Conservation (phyloP, 2,329 filamentous ascomycete species). For the Cercospora citrullina region DNA sequence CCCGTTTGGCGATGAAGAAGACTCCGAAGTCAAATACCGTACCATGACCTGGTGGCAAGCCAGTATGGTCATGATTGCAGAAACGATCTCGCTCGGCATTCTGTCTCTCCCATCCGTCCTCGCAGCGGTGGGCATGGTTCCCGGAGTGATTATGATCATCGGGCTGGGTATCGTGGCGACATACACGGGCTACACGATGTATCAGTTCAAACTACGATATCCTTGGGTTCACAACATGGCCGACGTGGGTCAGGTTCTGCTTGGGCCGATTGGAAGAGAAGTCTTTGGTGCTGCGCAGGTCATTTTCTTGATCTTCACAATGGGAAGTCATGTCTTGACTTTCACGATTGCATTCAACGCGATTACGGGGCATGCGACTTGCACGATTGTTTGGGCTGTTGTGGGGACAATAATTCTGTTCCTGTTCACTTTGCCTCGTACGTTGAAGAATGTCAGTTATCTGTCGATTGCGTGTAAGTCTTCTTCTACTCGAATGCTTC, state of each 20-base stretch:
- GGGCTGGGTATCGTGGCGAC: conserved; percentile 57
- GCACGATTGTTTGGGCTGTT: conserved; percentile 66
- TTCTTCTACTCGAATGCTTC: not conserved
- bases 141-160: conserved; percentile 57
- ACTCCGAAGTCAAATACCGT: conserved; percentile 51
- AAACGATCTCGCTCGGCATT: conserved; percentile 59
- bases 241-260: conserved; percentile 65
- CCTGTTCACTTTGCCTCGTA: conserved; percentile 61
- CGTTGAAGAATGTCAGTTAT: conserved; percentile 63
- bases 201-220: conserved; percentile 58
- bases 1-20: conserved; percentile 25
- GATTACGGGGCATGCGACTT: conserved; percentile 61
- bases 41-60: conserved; percentile 52
- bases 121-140: conserved; percentile 54
- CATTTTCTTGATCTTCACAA: conserved; percentile 67
- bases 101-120: conserved; percentile 57
- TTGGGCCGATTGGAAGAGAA: conserved; percentile 63
- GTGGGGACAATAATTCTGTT: conserved; percentile 60
- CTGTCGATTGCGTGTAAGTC: conserved; percentile 59
- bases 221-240: conserved; percentile 61
- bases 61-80: conserved; percentile 55
- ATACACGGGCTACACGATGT: conserved; percentile 62
- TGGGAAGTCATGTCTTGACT: conserved; percentile 68
- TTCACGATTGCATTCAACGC: conserved; percentile 71
- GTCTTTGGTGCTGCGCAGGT: conserved; percentile 63